Evolutionary conservation across 2,329 filamentous ascomycete genomes (phyloP).

Genomic region (Botryotinia globosa): DNA sequence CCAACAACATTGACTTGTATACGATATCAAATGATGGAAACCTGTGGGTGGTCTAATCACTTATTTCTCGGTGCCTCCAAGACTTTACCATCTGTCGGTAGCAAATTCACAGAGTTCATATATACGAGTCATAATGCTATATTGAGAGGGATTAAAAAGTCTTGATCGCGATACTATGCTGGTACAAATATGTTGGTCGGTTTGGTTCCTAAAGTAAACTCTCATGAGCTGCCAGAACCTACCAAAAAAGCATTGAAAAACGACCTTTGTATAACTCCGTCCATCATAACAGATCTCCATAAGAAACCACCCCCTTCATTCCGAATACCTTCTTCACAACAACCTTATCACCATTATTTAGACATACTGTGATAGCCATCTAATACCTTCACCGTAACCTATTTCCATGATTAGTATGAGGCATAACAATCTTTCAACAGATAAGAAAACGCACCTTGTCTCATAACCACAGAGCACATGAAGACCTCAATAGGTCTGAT

Average conservation of each 20-base stretch:
- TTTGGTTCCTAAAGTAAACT: constrained; percentile 29
- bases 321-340: constrained; percentile 6
- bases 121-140: not conserved
- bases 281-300: constrained; percentile 35
- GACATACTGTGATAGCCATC: constrained; percentile 91
- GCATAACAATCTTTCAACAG: constrained; percentile 22
- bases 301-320: constrained; percentile 23
- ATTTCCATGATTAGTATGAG: constrained; percentile 17
- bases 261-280: constrained; percentile 38
- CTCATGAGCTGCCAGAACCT: constrained; percentile 26
- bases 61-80: not conserved
- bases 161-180: constrained; percentile 38
- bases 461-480: constrained; percentile 99
- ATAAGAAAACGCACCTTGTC: constrained; percentile 64
- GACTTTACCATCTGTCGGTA: not conserved
- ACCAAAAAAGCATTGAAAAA: constrained; percentile 32
- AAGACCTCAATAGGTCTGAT: constrained; percentile 96
- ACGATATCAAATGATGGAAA: not conserved
- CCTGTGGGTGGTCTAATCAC: not conserved
- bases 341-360: constrained; percentile 45
- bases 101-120: not conserved
- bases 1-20: not conserved
- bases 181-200: constrained; percentile 33
- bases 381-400: constrained; percentile 86
- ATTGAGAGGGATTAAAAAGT: constrained; percentile 25